phyloP scores from a whole-genome alignment of 2,329 filamentous ascomycete species.

The Monosporascus sp. region DNA sequence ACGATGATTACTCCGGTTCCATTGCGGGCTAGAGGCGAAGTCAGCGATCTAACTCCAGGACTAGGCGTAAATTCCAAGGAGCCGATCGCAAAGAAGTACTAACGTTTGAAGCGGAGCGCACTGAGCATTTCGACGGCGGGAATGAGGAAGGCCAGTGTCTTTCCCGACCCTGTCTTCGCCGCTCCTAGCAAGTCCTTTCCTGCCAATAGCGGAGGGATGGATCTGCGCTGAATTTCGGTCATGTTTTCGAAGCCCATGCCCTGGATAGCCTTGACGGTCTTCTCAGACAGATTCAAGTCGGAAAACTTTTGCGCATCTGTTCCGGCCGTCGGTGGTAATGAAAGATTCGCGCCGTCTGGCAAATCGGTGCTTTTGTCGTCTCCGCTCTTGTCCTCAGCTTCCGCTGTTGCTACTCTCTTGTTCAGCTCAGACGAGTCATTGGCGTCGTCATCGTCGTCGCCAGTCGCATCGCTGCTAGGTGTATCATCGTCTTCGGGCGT shows the following conservation, averaged over 20 bases:
- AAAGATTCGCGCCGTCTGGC: constrained; percentile 35
- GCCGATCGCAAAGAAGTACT: constrained; percentile 25
- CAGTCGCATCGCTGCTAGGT: constrained; percentile 10
- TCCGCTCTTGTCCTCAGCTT: constrained; percentile 23
- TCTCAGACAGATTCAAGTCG: constrained; percentile 80
- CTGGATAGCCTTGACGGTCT: constrained; percentile 80
- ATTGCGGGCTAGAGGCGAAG: constrained; percentile 49
- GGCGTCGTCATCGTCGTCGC: constrained; percentile 12
- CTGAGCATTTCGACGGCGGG: constrained; percentile 91
- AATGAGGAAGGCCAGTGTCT: constrained; percentile 91
- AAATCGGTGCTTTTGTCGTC: constrained; percentile 24
- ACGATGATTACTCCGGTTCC: constrained; percentile 89
- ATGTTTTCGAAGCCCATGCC: constrained; percentile 94
- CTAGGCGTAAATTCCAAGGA: not conserved
- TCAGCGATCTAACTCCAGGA: constrained; percentile 56
- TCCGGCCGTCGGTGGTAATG: constrained; percentile 52
- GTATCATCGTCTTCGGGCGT: constrained; percentile 11
- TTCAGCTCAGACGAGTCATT: constrained; percentile 15
- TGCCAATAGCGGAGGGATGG: constrained; percentile 81
- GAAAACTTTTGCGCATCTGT: constrained; percentile 65
- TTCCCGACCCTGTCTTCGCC: constrained; percentile 88
- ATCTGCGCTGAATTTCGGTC: constrained; percentile 88
- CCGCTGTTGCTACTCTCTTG: constrained; percentile 11
- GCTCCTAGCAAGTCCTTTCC: constrained; percentile 91
- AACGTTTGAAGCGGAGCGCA: constrained; percentile 80